Conservation (phyloP, 2,329 filamentous ascomycete genomes). For the Rutstroemia sp. region DNA sequence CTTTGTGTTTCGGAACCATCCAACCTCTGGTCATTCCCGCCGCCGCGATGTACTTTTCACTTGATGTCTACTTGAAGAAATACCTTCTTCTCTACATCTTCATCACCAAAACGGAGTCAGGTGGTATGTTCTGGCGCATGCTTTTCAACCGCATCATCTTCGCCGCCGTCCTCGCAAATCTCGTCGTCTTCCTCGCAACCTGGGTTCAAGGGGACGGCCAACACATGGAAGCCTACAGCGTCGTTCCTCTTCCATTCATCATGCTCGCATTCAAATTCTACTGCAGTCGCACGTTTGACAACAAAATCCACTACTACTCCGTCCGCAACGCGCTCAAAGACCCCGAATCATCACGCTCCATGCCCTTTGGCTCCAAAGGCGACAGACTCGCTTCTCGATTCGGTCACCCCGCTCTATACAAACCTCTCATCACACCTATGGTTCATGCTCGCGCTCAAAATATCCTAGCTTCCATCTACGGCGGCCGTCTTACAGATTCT, state of each 20-base stretch:
- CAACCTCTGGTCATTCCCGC: slow-evolving; percentile 84
- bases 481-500: slow-evolving; percentile 66
- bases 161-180: slow-evolving; percentile 67
- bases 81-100: slow-evolving; percentile 93
- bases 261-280: slow-evolving; percentile 82
- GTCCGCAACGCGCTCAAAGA: slow-evolving; percentile 49
- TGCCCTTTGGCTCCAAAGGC: slow-evolving; percentile 47
- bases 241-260: slow-evolving; percentile 70
- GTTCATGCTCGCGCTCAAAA: slow-evolving; percentile 87
- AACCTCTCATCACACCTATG: slow-evolving; percentile 88
- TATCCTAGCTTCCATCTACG: slow-evolving; percentile 77
- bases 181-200: slow-evolving; percentile 69
- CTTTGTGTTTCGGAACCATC: slow-evolving; percentile 73
- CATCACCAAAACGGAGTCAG: slow-evolving; percentile 93
- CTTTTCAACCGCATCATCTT: slow-evolving; percentile 92
- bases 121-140: slow-evolving; percentile 85
- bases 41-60: slow-evolving; percentile 78
- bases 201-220: slow-evolving; percentile 59
- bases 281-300: slow-evolving; percentile 69
- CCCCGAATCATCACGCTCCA: slow-evolving; percentile 35
- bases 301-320: slow-evolving; percentile 73
- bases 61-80: slow-evolving; percentile 90
- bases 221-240: slow-evolving; percentile 54
- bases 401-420: slow-evolving; percentile 85
- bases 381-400: slow-evolving; percentile 73